Evolutionary conservation across 805 yeast species (phyloP), one percentile per base, ranked within the genome.

Genomic region (Wickerhamiella nectarea): DNA sequence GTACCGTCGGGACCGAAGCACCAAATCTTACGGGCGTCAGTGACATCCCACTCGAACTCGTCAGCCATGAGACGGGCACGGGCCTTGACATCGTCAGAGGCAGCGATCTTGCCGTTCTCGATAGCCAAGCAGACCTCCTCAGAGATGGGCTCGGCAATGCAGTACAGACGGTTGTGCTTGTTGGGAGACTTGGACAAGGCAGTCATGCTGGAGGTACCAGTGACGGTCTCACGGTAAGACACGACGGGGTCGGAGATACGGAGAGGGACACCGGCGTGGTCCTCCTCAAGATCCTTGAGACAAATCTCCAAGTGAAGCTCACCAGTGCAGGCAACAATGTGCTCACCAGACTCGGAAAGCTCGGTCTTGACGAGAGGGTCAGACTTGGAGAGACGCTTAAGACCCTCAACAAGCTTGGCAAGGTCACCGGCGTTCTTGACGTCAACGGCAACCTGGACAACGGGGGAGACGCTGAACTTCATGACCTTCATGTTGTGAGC

Each of bases 11-110:
- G 97, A 76, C 98, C 98, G 86, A 89, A 89, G 82, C 95, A 85
- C 98, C 98, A 89, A 67, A 89, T 91, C 91, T 91, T 89, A 82
- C 98, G 87, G 73, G 96, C 98, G 67, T 89, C 98, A 60, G 95
- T 78, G 68, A 91, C 96, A 68, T 89, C 97, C 98, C 98, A 89
- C 60, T 89, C 95, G 80, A 71, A 91, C 69, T 91, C 95, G 69
- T 89, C 97, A 67, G 97, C 97, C 78, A 89, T 76, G 67, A 84
- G 63, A 80, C 97, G 87, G 61, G 97, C 98, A 78, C 98, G 87
- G 62, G 84, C 82, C 80, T 89, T 89, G 84, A 89, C 76, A 76
- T 89, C 98, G 64, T 89, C 97, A 73, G 89, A 80, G 68, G 97
- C 83, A 72, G 76, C 74, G 67, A 89, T 74, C 69, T 75, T 77